Conservation (phyloP, 2,329 filamentous ascomycete species). For the Coccinonectria pachysandricola region DNA sequence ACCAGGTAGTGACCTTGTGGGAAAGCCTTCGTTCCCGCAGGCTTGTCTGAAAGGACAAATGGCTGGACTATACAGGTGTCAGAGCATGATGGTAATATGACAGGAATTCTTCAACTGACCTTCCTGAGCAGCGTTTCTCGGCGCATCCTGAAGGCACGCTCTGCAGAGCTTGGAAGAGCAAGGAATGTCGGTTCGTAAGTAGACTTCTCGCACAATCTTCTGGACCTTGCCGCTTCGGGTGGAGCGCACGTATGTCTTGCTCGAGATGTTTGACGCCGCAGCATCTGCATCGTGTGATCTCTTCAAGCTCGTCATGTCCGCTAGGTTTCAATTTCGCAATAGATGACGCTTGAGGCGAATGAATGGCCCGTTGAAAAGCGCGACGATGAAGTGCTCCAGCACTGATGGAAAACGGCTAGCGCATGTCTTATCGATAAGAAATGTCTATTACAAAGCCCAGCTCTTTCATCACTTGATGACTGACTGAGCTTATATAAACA, state of each 20-base stretch:
- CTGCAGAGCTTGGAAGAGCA: constrained; percentile 88
- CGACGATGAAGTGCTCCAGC: constrained; percentile 7
- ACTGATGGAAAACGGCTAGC: constrained; percentile 15
- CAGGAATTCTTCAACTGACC: too few species aligned
- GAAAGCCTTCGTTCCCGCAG: constrained; percentile 72
- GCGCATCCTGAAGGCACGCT: constrained; percentile 62
- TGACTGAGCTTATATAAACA: too few species aligned
- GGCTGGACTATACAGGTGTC: constrained; percentile 59
- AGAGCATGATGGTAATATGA: too few species aligned
- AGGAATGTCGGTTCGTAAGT: constrained; percentile 91
- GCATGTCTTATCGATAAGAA: too few species aligned
- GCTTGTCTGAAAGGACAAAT: constrained; percentile 81
- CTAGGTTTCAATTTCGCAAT: too few species aligned
- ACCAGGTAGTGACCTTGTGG: constrained; percentile 87
- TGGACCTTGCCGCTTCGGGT: constrained; percentile 95
- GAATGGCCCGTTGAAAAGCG: constrained; percentile 16
- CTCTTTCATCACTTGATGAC: too few species aligned
- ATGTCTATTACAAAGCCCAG: too few species aligned
- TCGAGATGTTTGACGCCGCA: constrained; percentile 67
- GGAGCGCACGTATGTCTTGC: constrained; percentile 91
- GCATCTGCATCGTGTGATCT: constrained; percentile 42
- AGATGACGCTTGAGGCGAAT: too few species aligned
- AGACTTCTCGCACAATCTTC: constrained; percentile 95
- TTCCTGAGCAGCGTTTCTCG: constrained; percentile 67
- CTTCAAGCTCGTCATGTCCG: constrained; percentile 55